Conservation (phyloP, 331 rosid genomes). For the Phaseolus coccineus region DNA sequence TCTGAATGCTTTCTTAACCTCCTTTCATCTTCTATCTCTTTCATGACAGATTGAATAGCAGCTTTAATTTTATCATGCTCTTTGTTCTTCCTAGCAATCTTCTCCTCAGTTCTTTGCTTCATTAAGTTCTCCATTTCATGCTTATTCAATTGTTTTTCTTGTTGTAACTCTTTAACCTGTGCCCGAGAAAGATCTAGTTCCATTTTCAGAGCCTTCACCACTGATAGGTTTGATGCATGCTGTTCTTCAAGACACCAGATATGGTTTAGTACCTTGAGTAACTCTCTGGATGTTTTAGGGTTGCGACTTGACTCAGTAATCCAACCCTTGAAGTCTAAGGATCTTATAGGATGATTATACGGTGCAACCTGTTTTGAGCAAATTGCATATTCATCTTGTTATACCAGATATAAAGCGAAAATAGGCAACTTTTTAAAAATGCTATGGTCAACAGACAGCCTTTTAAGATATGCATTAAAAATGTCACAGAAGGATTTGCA, state of each 20-base stretch:
- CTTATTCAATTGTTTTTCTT: conserved; percentile 57
- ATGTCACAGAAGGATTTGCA: background rate
- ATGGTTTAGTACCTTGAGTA: conserved; percentile 65
- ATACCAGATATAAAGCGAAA: conserved; percentile 23
- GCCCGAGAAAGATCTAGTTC: conserved; percentile 62
- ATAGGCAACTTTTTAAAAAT: background rate
- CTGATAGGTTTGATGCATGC: conserved; percentile 53
- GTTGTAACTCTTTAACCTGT: conserved; percentile 53
- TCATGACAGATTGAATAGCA: conserved; percentile 51
- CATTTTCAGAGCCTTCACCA: conserved; percentile 57
- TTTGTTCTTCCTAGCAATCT: conserved; percentile 49
- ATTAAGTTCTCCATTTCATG: conserved; percentile 56
- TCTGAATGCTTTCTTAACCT: conserved; percentile 68
- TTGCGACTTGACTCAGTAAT: conserved; percentile 47
- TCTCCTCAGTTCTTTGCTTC: conserved; percentile 50
- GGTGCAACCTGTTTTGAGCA: conserved; percentile 56
- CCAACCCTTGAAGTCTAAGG: conserved; percentile 45
- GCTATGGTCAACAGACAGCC: background rate
- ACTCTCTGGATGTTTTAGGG: conserved; percentile 57
- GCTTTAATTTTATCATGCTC: conserved; percentile 52
- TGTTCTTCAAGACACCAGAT: conserved; percentile 71
- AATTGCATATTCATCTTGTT: conserved; percentile 23
- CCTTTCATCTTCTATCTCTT: conserved; percentile 69
- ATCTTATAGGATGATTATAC: conserved; percentile 44
- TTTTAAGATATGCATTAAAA: background rate